These are phyloP conservation scores for Petunia hybrid DNA, from an alignment of 305 asterid genomes.

Conservation along the genomic window DNA sequence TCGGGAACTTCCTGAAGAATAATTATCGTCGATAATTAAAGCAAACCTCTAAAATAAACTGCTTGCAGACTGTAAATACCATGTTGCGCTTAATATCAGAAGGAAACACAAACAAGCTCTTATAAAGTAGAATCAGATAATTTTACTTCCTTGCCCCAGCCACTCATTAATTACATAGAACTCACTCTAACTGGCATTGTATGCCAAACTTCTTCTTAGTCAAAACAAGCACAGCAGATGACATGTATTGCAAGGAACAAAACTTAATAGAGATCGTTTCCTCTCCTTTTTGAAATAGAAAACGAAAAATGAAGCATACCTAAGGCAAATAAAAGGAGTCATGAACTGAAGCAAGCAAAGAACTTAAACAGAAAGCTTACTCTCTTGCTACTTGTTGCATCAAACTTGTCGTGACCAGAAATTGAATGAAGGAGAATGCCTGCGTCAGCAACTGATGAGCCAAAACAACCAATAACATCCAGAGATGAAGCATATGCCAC, in stretches of 20 bases:
- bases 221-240: not conserved
- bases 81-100: not conserved
- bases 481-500: constrained; percentile 97
- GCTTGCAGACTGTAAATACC: not conserved
- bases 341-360: not conserved
- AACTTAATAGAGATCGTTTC: not conserved
- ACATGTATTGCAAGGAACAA: not conserved
- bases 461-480: constrained; percentile 97
- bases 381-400: constrained; percentile 83
- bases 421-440: constrained; percentile 80
- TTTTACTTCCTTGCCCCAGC: not conserved
- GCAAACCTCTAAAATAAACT: constrained; percentile 9
- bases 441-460: constrained; percentile 92
- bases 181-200: not conserved
- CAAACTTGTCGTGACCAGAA: constrained; percentile 88
- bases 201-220: not conserved
- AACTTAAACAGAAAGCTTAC: constrained; percentile 44
- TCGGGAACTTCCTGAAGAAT: constrained; percentile 79
- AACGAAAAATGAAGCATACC: not conserved
- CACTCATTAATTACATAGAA: not conserved
- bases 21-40: constrained; percentile 31
- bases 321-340: constrained; percentile 7
- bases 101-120: constrained; percentile 15
- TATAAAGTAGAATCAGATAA: not conserved
- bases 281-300: not conserved